Evolutionary conservation across 2,329 filamentous ascomycete genomes (phyloP), one percentile per base, ranked within the genome.

Genomic region (Daldinia sp.): DNA sequence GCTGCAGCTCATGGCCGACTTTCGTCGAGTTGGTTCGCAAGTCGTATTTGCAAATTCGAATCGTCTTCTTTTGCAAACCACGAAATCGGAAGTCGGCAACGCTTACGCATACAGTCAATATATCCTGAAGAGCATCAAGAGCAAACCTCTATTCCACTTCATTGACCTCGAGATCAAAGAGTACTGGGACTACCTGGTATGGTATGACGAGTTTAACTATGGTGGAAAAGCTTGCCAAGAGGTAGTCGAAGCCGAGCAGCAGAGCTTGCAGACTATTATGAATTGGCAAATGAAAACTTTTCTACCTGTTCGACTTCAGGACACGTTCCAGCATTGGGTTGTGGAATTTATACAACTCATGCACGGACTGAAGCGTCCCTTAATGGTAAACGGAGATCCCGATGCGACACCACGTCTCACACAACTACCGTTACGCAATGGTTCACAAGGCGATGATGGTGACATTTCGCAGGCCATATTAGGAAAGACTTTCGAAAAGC

Each of bases 171-270:
- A 98, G 74, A 96, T 99, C 80, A 97, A 95, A 73, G 96, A 99
- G 78, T 99, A 98, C 80, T 99, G 96, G 96, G 96, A 99, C 79
- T 98, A 98, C 76, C 89, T 99, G 0, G 90, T 98, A 3, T 99
- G 96, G 96, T 98, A 98, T 74, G 96, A 99, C 74, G 93, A 98
- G 80, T 98, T 95, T 85, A 99, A 99, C 83, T 98, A 98, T 76
- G 97, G 96, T 62, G 96, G 96, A 68, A 97, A 97, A 76, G 96
- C 93, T 3, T 97, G 93, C 73, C 89, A 91, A 56, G 89, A 96
- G 75, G 92, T 98, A 3, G 86, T 92, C 6, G 93, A 95, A 74
- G 81, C 81, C 4, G 84, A 87, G 4, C 89, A 92, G 50, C 94
- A 98, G 78, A 86, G 88, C 2, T 86, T 98, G 13, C 92, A 98